Conservation (phyloP, 1,139 yeast genomes). For the Magnusiomyces clavatus region DNA sequence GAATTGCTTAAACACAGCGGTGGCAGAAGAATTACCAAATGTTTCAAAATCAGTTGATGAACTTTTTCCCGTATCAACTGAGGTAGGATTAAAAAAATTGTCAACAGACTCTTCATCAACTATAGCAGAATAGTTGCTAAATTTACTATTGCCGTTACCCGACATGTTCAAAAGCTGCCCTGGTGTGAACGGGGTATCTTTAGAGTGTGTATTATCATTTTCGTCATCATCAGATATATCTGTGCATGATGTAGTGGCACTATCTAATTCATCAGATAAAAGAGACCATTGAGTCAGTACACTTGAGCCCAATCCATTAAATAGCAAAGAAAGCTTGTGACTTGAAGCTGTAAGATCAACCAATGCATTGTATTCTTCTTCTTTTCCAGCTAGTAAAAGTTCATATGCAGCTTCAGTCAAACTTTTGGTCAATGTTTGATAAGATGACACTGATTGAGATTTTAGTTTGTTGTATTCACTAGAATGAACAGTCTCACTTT, state of each 20-base stretch:
- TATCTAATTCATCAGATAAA: background rate
- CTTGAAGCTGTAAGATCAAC: constrained; percentile 45
- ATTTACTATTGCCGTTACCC: background rate
- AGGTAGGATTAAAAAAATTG: background rate
- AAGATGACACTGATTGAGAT: constrained; percentile 37
- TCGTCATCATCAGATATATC: no score
- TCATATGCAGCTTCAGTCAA: constrained; percentile 63
- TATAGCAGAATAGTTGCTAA: background rate
- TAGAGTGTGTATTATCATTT: no score
- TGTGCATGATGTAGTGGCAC: no score
- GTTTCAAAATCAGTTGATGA: background rate
- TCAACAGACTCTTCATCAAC: background rate
- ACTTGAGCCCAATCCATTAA: constrained; percentile 63
- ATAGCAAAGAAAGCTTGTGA: constrained; percentile 45
- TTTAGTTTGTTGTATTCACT: constrained; percentile 36
- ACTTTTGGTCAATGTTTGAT: constrained; percentile 36
- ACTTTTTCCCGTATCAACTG: background rate
- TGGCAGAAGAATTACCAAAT: constrained; percentile 10
- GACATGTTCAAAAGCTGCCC: background rate
- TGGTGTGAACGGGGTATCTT: no score
- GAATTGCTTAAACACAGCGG: constrained; percentile 58
- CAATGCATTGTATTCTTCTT: constrained; percentile 43
- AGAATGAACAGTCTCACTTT: constrained; percentile 41
- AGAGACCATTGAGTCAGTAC: constrained; percentile 55
- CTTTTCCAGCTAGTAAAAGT: constrained; percentile 46